Percentiles rank a stretch among this genome's conserved stretches.
These are phyloP conservation scores for Fraxinus sp. DNA, from an alignment of 305 asterid species.

Conservation along the genomic window DNA sequence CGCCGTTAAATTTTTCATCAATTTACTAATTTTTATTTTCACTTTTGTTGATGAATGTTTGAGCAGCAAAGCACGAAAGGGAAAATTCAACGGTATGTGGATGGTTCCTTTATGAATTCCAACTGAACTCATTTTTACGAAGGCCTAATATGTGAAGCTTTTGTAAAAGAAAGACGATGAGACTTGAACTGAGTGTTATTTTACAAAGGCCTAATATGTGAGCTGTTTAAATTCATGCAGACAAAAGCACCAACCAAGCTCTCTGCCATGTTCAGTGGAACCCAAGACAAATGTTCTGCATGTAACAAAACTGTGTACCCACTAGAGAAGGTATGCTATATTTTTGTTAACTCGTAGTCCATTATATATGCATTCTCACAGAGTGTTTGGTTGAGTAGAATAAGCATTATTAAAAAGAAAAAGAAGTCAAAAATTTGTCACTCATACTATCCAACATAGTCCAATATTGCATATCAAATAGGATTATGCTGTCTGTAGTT, in stretches of 20 bases:
- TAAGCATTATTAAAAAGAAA: neutral
- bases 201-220: neutral
- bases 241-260: constrained; percentile 70
- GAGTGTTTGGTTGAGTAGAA: neutral
- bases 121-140: neutral
- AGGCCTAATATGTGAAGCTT: neutral
- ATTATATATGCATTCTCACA: neutral
- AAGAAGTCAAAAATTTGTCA: neutral
- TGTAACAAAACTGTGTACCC: constrained; percentile 85
- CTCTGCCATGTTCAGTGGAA: constrained; percentile 80
- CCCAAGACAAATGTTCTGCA: constrained; percentile 83
- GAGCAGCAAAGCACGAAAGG: constrained; percentile 56
- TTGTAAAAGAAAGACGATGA: neutral
- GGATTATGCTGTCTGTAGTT: too few relatives aligned
- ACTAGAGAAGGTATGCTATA: constrained; percentile 65
- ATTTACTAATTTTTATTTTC: neutral
- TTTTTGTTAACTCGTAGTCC: neutral
- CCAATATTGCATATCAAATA: neutral
- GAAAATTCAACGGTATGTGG: constrained; percentile 55
- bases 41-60: neutral
- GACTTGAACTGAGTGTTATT: neutral
- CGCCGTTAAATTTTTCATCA: neutral
- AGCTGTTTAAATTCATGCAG: constrained; percentile 32
- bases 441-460: neutral
- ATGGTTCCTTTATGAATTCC: neutral